Evolutionary conservation across 805 yeast genomes (phyloP).

Genomic region (Yarrowia porcina): DNA sequence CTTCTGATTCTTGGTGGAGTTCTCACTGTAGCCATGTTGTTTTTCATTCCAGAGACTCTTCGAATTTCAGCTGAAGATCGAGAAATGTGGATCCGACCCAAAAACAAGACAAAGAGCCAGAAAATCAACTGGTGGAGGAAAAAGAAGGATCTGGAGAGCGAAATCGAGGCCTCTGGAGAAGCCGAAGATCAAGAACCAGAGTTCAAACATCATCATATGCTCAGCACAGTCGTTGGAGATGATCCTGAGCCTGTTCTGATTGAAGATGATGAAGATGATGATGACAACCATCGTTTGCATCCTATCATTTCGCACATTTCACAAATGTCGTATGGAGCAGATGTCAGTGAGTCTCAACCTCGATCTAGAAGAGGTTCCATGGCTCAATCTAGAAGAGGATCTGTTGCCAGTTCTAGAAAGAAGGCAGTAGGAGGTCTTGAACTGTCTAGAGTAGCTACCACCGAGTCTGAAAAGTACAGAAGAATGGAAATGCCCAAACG

Average conservation of each 20-base stretch:
- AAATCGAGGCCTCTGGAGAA: background rate
- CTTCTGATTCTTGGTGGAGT: conserved; percentile 64
- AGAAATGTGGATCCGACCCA: conserved; percentile 16
- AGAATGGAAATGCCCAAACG: conserved; percentile 22
- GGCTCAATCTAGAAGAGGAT: background rate
- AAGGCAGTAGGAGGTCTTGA: background rate
- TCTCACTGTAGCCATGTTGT: conserved; percentile 47
- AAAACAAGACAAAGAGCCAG: background rate
- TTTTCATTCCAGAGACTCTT: conserved; percentile 76
- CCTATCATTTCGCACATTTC: conserved; percentile 24
- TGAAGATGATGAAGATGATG: background rate
- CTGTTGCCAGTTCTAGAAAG: background rate
- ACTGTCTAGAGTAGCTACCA: background rate
- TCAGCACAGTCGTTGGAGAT: conserved; percentile 9
- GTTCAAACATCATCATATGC: background rate
- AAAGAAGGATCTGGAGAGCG: conserved; percentile 15
- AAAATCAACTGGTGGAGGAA: conserved; percentile 14
- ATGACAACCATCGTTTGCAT: background rate
- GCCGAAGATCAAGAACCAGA: conserved; percentile 10
- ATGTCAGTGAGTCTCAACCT: conserved; percentile 3
- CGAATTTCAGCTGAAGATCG: conserved; percentile 37
- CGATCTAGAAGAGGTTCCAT: background rate
- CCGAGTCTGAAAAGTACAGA: conserved; percentile 19
- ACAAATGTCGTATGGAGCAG: conserved; percentile 23
- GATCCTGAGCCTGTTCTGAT: background rate